Evolutionary conservation across 2,329 filamentous ascomycete species (phyloP), one percentile per base, ranked within the genome.

Genomic region (Botryotinia calthae): DNA sequence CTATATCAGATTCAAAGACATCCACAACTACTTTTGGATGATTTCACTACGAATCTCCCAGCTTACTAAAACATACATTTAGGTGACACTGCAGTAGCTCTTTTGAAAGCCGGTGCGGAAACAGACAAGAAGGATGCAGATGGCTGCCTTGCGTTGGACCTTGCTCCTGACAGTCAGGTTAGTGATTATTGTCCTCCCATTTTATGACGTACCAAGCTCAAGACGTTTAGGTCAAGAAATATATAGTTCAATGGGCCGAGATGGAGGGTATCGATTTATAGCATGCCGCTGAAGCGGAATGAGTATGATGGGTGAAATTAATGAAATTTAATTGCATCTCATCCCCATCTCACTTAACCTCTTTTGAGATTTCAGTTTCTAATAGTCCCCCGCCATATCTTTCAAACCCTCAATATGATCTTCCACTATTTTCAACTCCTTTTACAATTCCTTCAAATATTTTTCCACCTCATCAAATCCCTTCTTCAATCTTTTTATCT

Each of bases 81-180:
- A 89, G 88, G 94, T 1, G 94, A 98, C 82, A 90, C 93, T 5
- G 96, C 96, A 0, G 85, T 98, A 64, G 87, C 91, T 31, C 83
- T 99, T 74, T 83, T 99, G 56, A 97, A 93, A 80, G 91, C 91
- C 5, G 96, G 96, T 0, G 95, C 95, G 0, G 94, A 97, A 80
- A 87, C 87, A 20, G 91, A 92, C 76, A 94, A 94, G 83, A 91
- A 88, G 82, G 94, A 95, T 79, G 82, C 78, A 6, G 90, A 93
- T 74, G 95, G 92, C 1, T 85, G 84, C 75, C 79, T 94, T 72
- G 89, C 96, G 12, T 86, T 98, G 73, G 91, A 97, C 75, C 84
- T 97, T 72, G 94, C 93, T 18, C 96, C 96, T 1, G 95, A 98
- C 83, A 88, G 87, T 72, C 95, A 95, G 85, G 93, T 95, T 82